These are phyloP conservation scores for Suillus sp. DNA, from an alignment of 768 basidiomycete species.

Conservation along the genomic window DNA sequence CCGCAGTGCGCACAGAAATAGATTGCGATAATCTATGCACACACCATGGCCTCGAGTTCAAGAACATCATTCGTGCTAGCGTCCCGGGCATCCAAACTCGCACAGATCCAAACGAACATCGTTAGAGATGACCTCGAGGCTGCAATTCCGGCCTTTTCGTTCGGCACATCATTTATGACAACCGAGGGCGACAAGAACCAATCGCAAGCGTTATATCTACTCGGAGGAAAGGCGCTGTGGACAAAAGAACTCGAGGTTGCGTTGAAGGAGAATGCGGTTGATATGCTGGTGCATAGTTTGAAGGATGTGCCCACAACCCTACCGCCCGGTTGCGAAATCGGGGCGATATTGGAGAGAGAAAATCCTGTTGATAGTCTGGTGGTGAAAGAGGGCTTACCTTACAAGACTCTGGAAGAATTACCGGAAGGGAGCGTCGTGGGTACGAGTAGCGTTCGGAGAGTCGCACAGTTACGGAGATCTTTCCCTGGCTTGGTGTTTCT, in stretches of 20 bases:
- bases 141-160: slow-evolving; percentile 51
- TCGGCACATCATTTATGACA: slow-evolving; percentile 63
- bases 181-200: slow-evolving; percentile 90
- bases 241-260: slow-evolving; percentile 94
- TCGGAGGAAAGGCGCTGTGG: slow-evolving; percentile 94
- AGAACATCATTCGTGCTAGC: slow-evolving; percentile 69
- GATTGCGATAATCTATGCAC: background rate
- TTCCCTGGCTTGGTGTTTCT: slow-evolving; percentile 78
- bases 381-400: slow-evolving; percentile 70
- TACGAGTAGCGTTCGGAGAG: slow-evolving; percentile 89
- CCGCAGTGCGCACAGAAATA: background rate
- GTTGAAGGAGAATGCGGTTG: slow-evolving; percentile 69
- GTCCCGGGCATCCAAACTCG: slow-evolving; percentile 85
- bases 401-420: slow-evolving; percentile 77
- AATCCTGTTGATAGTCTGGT: slow-evolving; percentile 89
- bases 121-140: slow-evolving; percentile 66
- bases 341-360: slow-evolving; percentile 83
- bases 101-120: slow-evolving; percentile 85
- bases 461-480: slow-evolving; percentile 83
- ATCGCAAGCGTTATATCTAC: slow-evolving; percentile 80
- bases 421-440: slow-evolving; percentile 92
- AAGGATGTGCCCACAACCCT: slow-evolving; percentile 94
- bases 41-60: background rate
- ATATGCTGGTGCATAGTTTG: slow-evolving; percentile 89
- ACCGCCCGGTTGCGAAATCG: slow-evolving; percentile 82